phyloP scores from a whole-genome alignment of 768 basidiomycete species.

The Suillus lakei region DNA sequence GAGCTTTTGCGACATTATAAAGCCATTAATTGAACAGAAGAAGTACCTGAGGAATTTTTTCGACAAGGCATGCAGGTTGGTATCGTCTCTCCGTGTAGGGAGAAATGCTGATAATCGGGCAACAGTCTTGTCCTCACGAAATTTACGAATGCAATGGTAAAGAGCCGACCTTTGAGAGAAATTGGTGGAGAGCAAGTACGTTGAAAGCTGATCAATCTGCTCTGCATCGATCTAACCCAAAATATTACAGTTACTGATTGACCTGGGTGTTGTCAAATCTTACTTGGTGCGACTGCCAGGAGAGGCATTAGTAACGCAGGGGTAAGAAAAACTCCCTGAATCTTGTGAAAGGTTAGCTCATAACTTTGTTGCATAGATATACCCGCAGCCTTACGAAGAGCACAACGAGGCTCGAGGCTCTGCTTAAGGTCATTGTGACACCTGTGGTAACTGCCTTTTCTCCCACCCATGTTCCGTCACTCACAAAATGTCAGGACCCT shows the following conservation, averaged over 20 bases:
- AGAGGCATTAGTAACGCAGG: conserved; percentile 58
- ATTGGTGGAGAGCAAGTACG: conserved; percentile 93
- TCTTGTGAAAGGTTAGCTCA: conserved; percentile 16
- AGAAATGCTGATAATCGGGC: conserved; percentile 3
- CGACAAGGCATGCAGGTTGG: conserved; percentile 90
- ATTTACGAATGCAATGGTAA: conserved; percentile 89
- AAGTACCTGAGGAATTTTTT: conserved; percentile 92
- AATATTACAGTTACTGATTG: conserved; percentile 73
- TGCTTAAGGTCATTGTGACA: conserved; percentile 94
- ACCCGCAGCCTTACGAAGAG: conserved; percentile 81
- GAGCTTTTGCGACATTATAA: conserved; percentile 75
- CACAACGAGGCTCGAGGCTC: conserved; percentile 82
- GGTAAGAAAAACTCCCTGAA: conserved; percentile 42
- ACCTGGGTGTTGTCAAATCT: conserved; percentile 85
- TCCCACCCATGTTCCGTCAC: conserved; percentile 1
- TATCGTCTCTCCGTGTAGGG: conserved; percentile 5
- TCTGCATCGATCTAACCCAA: conserved; percentile 15
- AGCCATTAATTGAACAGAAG: conserved; percentile 89
- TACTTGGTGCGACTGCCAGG: conserved; percentile 86
- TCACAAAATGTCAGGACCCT: conserved; percentile 65
- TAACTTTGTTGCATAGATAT: conserved; percentile 56
- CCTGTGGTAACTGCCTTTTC: conserved; percentile 67
- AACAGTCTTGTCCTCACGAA: conserved; percentile 78
- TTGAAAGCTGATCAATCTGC: background rate
- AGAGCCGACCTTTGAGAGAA: conserved; percentile 88